Evolutionary conservation across 768 basidiomycete genomes (phyloP).

Genomic region (Panaeolus cyanescens): DNA sequence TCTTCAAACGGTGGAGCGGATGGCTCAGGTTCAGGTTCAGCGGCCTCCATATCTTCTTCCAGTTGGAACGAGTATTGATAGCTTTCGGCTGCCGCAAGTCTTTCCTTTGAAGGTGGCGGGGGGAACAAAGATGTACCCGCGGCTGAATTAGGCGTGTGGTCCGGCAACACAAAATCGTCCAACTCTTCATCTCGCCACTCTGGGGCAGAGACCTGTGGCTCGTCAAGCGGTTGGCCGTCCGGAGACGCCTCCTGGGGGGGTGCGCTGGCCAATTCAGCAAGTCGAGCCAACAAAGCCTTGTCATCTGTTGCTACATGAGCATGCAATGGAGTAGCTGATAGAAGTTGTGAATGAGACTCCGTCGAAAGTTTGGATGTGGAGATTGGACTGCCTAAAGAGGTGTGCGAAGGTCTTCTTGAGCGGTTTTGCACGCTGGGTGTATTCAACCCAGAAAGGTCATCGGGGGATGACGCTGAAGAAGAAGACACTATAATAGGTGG

Average conservation of each 20-base stretch:
- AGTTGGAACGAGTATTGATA: conserved; percentile 44
- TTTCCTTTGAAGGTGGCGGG: conserved; percentile 44
- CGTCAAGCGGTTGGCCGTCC: conserved; percentile 16
- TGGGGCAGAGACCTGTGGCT: conserved; percentile 45
- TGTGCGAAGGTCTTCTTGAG: conserved; percentile 24
- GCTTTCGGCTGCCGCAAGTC: conserved; percentile 38
- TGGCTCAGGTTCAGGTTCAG: conserved; percentile 38
- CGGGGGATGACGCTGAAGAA: conserved; percentile 14
- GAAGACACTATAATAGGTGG: conserved; percentile 17
- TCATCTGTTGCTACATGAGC: conserved; percentile 71
- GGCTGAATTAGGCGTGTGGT: background rate
- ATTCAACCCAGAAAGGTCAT: conserved; percentile 10
- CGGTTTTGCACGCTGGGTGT: conserved; percentile 12
- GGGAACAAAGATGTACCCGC: conserved; percentile 39
- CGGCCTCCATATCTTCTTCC: conserved; percentile 31
- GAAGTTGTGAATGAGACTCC: conserved; percentile 10
- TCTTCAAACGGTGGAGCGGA: conserved; percentile 52
- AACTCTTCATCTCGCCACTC: conserved; percentile 54
- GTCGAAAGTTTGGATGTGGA: conserved; percentile 11
- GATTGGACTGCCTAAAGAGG: conserved; percentile 15
- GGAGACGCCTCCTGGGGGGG: conserved; percentile 39
- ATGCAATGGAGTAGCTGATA: conserved; percentile 24
- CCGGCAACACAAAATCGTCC: conserved; percentile 32
- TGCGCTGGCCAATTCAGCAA: conserved; percentile 52
- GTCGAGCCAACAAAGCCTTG: conserved; percentile 55